Base-by-base conservation (phyloP, 345 rosid genomes). In the Gossypium raimondii region DNA sequence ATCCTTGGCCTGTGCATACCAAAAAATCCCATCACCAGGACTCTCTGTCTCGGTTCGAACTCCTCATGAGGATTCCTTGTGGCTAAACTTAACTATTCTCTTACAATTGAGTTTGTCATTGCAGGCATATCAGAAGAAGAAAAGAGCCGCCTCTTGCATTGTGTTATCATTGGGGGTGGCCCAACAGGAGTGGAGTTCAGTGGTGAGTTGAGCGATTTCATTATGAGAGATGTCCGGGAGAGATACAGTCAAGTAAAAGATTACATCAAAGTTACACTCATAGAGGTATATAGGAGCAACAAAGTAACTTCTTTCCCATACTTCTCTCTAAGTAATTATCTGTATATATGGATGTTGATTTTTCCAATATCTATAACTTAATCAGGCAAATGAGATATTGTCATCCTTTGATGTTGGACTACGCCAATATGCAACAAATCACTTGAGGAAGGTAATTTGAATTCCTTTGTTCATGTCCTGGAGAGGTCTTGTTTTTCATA, bases 161-260 rank as follows among this genome's bases (percentile, higher is more conserved):
- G 93, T 51, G 98, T 91, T 68, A 92, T 95, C 22, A 87, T 95
- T 57, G 99, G 99, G 64, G 99, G 99, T 67, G 97, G 99, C 4
- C 98, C 98, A 0, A 93, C 99, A 13, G 97, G 99, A n/a, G 98
- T 93, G 3, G 99, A 95, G 82, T 93, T 95, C 12, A 95, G 97
- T 9, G 93, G 97, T 70, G 98, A 95, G 80, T 73, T 95, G 84
- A 93, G 99, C 83, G 98, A 93, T 86, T 95, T 95, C 74, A 95
- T 95, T 81, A 78, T 82, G 90, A 91, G 77, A 85, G 99, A 93
- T 81, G 98, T 95, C 72, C 93, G 38, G 1, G 91, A 91, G 76
- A 73, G 87, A 75, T 90, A 84, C 70, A 48, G 84, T 71, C 97
- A 91, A 67, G 91, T 95, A 11, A 91, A 91, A 84, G 97, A 91